Conservation (phyloP, 495 filamentous ascomycete species). For the Tuber umbilicatum region DNA sequence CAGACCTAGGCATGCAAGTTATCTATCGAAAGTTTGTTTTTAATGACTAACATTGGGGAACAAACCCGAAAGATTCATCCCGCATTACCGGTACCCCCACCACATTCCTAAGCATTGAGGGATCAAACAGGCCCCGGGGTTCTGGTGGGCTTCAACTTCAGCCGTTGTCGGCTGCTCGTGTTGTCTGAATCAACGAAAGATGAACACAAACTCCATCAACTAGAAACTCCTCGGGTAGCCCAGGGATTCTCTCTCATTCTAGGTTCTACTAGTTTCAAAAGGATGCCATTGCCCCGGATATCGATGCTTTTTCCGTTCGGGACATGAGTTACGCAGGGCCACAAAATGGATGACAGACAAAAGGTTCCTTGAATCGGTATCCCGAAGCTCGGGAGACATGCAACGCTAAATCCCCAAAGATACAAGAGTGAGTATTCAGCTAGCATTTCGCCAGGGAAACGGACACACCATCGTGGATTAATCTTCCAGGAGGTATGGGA, state of each 20-base stretch:
- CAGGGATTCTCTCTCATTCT: neutral
- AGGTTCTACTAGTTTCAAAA: neutral
- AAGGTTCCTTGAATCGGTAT: neutral
- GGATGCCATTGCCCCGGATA: neutral
- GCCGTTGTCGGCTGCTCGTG: neutral
- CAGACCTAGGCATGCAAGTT: neutral
- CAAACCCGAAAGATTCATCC: neutral
- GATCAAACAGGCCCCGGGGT: neutral
- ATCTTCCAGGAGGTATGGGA: neutral
- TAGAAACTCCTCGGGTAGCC: neutral
- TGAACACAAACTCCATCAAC: neutral
- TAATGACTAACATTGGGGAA: constrained; percentile 3
- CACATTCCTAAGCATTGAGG: neutral
- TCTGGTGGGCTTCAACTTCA: neutral
- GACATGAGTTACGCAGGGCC: neutral
- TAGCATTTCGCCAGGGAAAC: neutral
- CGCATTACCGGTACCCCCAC: neutral
- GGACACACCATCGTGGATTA: neutral
- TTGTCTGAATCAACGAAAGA: neutral
- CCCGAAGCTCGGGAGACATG: neutral
- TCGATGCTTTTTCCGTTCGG: neutral
- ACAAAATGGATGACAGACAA: neutral
- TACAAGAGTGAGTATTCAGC: neutral
- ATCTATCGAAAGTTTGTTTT: constrained; percentile 4
- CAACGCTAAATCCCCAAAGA: neutral